A percentile compares a stretch with the other conserved stretches of the same genome.
Conservation (phyloP, 441 rosid genomes). For the Eruca vesicaria region DNA sequence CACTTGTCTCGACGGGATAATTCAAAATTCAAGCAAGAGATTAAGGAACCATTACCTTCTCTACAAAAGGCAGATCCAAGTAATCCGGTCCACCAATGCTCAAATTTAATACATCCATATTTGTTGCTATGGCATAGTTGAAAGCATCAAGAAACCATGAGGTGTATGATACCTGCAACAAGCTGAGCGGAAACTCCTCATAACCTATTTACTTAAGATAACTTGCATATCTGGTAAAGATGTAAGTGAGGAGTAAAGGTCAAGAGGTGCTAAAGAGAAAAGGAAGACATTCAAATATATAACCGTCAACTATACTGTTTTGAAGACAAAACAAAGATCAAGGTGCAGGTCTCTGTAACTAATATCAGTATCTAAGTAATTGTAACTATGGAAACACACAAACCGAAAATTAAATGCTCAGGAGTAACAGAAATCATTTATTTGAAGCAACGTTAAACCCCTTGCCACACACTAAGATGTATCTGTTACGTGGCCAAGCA, state of each 20-base stretch:
- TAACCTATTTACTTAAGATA: constrained; percentile 40
- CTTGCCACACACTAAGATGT: not conserved
- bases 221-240: not conserved
- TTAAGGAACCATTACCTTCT: constrained; percentile 60
- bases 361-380: constrained; percentile 5
- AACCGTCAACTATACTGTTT: not conserved
- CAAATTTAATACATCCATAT: constrained; percentile 96
- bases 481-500: constrained; percentile 33
- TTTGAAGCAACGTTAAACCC: not conserved
- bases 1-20: constrained; percentile 16
- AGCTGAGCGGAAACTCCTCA: constrained; percentile 91
- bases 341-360: not conserved
- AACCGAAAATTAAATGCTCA: too few species aligned
- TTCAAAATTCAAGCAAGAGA: constrained; percentile 3
- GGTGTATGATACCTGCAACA: constrained; percentile 98
- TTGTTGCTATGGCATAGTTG: constrained; percentile 93
- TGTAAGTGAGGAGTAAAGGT: not conserved
- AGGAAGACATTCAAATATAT: not conserved
- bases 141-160: constrained; percentile 99
- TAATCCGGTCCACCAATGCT: constrained; percentile 99
- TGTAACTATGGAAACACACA: not conserved
- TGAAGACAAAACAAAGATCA: not conserved
- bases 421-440: too few species aligned
- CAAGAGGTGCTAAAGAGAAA: constrained; percentile 18
- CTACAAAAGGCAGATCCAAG: constrained; percentile 96